Conservation (phyloP, 2,329 filamentous ascomycete species). For the Penicillium sp. region DNA sequence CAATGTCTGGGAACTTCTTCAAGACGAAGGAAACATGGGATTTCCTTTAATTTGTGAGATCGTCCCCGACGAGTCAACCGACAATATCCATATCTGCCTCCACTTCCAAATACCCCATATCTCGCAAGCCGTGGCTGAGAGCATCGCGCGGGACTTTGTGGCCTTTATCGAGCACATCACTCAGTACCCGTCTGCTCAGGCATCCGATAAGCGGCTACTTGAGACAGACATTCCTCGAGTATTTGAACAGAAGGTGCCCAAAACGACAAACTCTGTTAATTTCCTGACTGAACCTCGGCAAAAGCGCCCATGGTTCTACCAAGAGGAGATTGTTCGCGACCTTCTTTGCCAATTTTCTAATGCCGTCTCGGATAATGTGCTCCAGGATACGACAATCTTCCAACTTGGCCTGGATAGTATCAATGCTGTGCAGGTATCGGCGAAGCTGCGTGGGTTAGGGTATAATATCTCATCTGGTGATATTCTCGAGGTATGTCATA, state of each 20-base stretch:
- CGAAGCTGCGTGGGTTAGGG: conserved; percentile 60
- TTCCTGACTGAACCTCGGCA: conserved; percentile 6
- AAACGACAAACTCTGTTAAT: background rate
- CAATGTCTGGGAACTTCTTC: conserved; percentile 50
- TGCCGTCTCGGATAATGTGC: conserved; percentile 51
- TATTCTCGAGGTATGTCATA: conserved; percentile 59
- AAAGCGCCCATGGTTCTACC: conserved; percentile 46
- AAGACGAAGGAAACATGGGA: conserved; percentile 57
- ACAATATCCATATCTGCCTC: conserved; percentile 58
- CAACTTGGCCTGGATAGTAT: conserved; percentile 90
- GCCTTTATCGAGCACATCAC: conserved; percentile 34
- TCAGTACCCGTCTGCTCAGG: conserved; percentile 31
- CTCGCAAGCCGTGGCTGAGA: conserved; percentile 19
- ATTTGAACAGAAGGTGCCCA: conserved; percentile 15
- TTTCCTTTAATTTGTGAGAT: conserved; percentile 76
- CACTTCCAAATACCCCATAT: conserved; percentile 54
- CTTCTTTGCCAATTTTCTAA: conserved; percentile 60
- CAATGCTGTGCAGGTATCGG: conserved; percentile 74
- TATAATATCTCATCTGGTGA: conserved; percentile 64
- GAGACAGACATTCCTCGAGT: conserved; percentile 28
- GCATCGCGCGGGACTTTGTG: conserved; percentile 31
- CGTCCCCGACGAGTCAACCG: conserved; percentile 52
- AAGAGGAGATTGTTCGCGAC: conserved; percentile 54
- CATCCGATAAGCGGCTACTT: conserved; percentile 25
- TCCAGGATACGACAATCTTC: conserved; percentile 69